Conservation (phyloP, 495 filamentous ascomycete genomes). For the Annulohypoxylon stygium region DNA sequence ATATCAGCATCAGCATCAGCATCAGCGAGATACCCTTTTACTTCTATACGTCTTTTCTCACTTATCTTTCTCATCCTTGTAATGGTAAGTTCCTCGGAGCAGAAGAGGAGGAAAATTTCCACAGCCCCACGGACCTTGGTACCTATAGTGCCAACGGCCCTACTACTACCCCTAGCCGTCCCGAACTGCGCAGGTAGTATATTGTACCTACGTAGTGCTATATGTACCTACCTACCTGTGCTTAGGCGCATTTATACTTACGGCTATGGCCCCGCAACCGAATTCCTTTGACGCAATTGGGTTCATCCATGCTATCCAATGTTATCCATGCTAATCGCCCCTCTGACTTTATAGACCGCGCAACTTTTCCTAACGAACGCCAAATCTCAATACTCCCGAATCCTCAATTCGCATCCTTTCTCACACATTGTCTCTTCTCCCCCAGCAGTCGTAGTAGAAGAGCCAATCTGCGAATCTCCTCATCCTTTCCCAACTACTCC, state of each 20-base stretch:
- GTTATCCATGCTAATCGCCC: constrained; percentile 41
- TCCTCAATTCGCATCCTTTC: constrained; percentile 53
- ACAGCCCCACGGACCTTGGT: constrained; percentile 32
- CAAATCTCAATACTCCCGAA: constrained; percentile 53
- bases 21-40: constrained; percentile 30
- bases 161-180: constrained; percentile 22
- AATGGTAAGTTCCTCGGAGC: constrained; percentile 57
- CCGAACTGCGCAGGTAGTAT: not conserved
- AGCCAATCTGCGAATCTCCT: constrained; percentile 61
- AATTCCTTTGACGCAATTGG: constrained; percentile 44
- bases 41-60: constrained; percentile 56
- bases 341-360: constrained; percentile 45
- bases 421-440: constrained; percentile 58
- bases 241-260: not conserved
- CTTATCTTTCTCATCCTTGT: constrained; percentile 58
- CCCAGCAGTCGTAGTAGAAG: constrained; percentile 53
- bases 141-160: constrained; percentile 24
- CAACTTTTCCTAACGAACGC: constrained; percentile 52
- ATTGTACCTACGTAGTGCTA: constrained; percentile 4
- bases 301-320: constrained; percentile 30
- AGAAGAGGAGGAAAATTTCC: not conserved
- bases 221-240: not conserved
- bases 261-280: constrained; percentile 37
- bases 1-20: not conserved
- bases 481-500: constrained; percentile 61